Conservation (phyloP, 257 asterid genomes). For the Jasminum sambac region DNA sequence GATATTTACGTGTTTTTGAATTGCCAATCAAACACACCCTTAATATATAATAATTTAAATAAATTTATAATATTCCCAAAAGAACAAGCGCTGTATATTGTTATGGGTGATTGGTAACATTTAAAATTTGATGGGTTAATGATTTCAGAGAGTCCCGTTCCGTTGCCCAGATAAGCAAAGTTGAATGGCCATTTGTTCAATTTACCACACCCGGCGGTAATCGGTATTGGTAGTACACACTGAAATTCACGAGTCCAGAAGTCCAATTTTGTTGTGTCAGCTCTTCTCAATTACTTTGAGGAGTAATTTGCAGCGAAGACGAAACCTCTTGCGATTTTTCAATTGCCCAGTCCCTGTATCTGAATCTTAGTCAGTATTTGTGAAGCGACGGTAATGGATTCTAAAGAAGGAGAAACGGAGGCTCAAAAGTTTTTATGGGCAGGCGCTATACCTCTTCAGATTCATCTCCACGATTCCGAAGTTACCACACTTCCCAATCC, state of each 20-base stretch:
- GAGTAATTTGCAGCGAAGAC: not conserved
- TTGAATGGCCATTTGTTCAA: no score
- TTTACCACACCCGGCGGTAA: no score
- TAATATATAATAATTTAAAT: no score
- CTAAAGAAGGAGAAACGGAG: constrained; percentile 51
- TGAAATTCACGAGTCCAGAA: not conserved
- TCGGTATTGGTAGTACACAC: no score
- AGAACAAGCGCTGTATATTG: no score
- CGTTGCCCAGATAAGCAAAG: no score
- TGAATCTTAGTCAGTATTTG: not conserved
- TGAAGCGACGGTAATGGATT: constrained; percentile 27
- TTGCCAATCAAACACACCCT: no score
- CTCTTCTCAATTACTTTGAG: not conserved
- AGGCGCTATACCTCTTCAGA: constrained; percentile 94
- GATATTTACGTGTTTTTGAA: no score
- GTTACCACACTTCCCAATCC: constrained; percentile 95
- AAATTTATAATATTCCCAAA: no score
- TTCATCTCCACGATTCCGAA: constrained; percentile 95
- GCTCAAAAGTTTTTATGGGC: constrained; percentile 82
- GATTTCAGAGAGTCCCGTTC: no score
- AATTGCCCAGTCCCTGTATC: not conserved
- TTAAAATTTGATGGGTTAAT: no score
- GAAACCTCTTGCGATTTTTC: not conserved
- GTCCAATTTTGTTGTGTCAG: not conserved
- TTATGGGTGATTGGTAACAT: no score